Evolutionary conservation across 768 basidiomycete genomes (phyloP).

Genomic region (Royoungia palumana): DNA sequence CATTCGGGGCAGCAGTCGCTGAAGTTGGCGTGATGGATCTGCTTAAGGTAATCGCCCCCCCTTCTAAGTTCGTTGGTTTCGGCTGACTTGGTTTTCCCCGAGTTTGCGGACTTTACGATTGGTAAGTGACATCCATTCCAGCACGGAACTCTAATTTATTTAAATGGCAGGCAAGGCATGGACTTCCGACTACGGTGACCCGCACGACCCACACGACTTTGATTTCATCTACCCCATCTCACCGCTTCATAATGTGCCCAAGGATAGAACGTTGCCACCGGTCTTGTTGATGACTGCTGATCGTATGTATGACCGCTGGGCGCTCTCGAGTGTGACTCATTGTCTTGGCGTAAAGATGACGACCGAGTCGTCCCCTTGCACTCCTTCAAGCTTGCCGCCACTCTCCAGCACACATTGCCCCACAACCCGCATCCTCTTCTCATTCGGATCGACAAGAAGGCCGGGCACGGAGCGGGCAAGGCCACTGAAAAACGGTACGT

Average conservation of each 20-base stretch:
- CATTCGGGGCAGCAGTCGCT: slow-evolving; percentile 74
- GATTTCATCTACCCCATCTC: slow-evolving; percentile 82
- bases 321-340: slow-evolving; percentile 2
- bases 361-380: slow-evolving; percentile 86
- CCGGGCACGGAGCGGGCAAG: slow-evolving; percentile 80
- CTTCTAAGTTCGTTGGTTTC: background rate
- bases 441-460: slow-evolving; percentile 74
- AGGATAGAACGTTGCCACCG: slow-evolving; percentile 59
- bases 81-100: background rate
- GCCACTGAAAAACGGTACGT: slow-evolving; percentile 62
- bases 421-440: slow-evolving; percentile 71
- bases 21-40: slow-evolving; percentile 83
- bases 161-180: slow-evolving; percentile 57
- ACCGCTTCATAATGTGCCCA: slow-evolving; percentile 75
- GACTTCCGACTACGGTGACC: slow-evolving; percentile 77
- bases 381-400: slow-evolving; percentile 79
- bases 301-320: slow-evolving; percentile 46
- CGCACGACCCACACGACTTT: slow-evolving; percentile 72
- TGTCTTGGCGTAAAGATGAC: slow-evolving; percentile 50
- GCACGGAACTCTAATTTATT: slow-evolving; percentile 7
- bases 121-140: slow-evolving; percentile 38
- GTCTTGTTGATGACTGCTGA: slow-evolving; percentile 79
- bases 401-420: slow-evolving; percentile 63
- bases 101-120: slow-evolving; percentile 78
- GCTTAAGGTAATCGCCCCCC: slow-evolving; percentile 51